Base-by-base conservation (phyloP, 2,329 filamentous ascomycete genomes). In the Clarireedia homoeocarpa region DNA sequence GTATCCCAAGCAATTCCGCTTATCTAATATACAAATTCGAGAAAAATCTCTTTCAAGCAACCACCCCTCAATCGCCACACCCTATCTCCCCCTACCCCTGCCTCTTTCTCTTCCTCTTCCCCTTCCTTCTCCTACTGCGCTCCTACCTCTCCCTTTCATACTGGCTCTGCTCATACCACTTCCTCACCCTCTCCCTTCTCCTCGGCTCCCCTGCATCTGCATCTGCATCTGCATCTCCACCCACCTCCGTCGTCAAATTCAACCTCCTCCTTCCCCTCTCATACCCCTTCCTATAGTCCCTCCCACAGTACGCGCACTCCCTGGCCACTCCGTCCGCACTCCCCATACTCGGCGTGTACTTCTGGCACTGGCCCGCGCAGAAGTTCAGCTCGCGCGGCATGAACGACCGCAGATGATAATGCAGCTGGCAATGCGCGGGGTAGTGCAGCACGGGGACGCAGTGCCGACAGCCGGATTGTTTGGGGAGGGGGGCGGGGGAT, bases 351-450 rank as follows among this genome's bases (percentile, higher is more conserved):
- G 47, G 15, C 2, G 63, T 64, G 9, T 50, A 65, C 49, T 40
- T 59, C 12, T 54, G 20, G 51, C 64, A 66, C 15, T 9, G 44
- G 0, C 58, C 61, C 2, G 51, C 53, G 38, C 64, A 66, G 30
- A 56, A 64, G 6, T 34, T 62, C 14, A 62, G 38, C 4, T 58
- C 4, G 2, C 17, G 17, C 0, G 64, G 64, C 7, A 66, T 59
- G 53, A 61, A 61, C 3, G 39, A 48, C 2, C 57, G 53, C 6
- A 66, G 52, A 52, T 67, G 64, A 44, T 59, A 65, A 23, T 67
- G 64, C 1, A 67, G 53, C 26, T 67, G 62, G 53, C 65, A 67
- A 36, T 67, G 64, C 2, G 62, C 60, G 3, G 63, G 65, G 9
- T 58, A 62, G 45, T 58, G 65, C 9, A 63, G 61, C 3, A 64